phyloP scores from a whole-genome alignment of 2,329 filamentous ascomycete species.

The Neofusicoccum ribis region DNA sequence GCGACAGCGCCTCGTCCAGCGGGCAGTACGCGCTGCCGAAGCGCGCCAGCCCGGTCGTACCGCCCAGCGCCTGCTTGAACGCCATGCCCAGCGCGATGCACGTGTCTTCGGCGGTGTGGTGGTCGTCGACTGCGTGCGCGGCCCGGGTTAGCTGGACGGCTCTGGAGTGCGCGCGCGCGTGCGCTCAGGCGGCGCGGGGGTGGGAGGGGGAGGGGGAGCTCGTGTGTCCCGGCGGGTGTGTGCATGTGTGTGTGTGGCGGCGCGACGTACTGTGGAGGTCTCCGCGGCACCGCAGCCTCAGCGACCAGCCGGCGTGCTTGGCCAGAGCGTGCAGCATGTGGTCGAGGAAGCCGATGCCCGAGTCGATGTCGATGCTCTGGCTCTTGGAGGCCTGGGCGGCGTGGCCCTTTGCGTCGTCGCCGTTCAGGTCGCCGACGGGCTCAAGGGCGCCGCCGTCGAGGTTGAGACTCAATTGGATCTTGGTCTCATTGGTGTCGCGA shows the following conservation, averaged over 20 bases:
- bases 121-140: conserved; percentile 76
- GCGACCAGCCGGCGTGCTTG: conserved; percentile 93
- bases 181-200: no score
- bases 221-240: no score
- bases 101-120: conserved; percentile 95
- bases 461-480: conserved; percentile 89
- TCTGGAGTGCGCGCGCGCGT: no score
- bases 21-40: conserved; percentile 93
- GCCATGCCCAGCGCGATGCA: conserved; percentile 87
- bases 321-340: conserved; percentile 98
- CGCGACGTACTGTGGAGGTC: conserved; percentile 78
- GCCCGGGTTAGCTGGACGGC: no score
- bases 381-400: conserved; percentile 81
- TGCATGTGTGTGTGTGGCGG: no score
- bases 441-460: conserved; percentile 74
- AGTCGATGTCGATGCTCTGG: conserved; percentile 84
- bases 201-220: no score
- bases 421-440: conserved; percentile 33
- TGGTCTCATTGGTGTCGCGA: conserved; percentile 97
- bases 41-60: conserved; percentile 76
- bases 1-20: conserved; percentile 90
- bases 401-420: conserved; percentile 57
- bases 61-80: conserved; percentile 77
- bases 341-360: conserved; percentile 92
- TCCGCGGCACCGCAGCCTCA: conserved; percentile 78